Evolutionary conservation across 2,329 filamentous ascomycete species (phyloP), one percentile per base, ranked within the genome.

Genomic region (Microcyclosporella mali): DNA sequence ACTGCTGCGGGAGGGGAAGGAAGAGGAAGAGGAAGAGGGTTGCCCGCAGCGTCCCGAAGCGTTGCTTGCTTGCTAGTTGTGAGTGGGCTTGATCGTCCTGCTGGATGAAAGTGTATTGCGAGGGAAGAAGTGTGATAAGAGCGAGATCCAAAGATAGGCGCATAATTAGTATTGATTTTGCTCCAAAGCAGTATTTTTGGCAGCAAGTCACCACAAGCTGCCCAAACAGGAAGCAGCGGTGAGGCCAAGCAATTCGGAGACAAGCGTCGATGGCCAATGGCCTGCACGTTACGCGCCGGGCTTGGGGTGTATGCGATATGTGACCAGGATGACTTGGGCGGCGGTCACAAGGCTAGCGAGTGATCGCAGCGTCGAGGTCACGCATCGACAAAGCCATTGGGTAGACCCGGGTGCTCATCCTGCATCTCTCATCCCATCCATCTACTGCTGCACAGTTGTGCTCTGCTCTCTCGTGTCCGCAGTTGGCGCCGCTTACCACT

Each of bases 401-500:
- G 48, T 39, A 33, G 16, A 35, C 16, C 40, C 39, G 27, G 29
- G 34, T 14, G 35, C 25, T 38, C 40, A 32, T 42, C 40, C 39
- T 45, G 46, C 47, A 46, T 37, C 43, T 4, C 38, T 33, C 48
- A 46, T 25, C 21, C 16, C 33, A 34, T 17, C 31, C 33, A 11
- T 11, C 16, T 34, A 17, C 33, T 15, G 6, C 11, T 43, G 45
- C 45, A 42, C n/a, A n/a, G n/a, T n/a, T n/a, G n/a, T n/a, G n/a
- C n/a, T n/a, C n/a, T n/a, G n/a, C 44, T 34, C 35, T 42, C 31
- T 17, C 21, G 33, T 33, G 32, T 40, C 49, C 50, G 45, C 42
- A 44, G 42, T 57, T 54, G 52, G 56, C 56, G 56, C 53, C 56
- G 46, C 46, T 34, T 44, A 34, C 47, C 25, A 37, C 34, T 62